These are phyloP conservation scores for Primulina tabacum DNA, from an alignment of 257 asterid genomes.

Conservation along the genomic window DNA sequence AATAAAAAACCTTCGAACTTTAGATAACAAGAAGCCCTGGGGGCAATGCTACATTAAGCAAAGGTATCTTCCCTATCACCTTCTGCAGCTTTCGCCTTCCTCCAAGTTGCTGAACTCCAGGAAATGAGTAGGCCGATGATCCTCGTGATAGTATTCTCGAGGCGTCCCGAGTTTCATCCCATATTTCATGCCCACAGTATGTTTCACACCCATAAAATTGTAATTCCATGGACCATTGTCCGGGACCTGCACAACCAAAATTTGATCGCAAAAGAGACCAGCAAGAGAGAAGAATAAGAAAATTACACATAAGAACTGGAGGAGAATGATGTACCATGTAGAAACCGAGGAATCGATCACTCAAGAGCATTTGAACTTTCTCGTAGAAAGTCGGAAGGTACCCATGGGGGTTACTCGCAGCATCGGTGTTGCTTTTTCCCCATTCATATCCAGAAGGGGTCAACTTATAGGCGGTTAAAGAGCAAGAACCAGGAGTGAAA, in stretches of 20 bases:
- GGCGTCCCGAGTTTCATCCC: constrained; percentile 88
- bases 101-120: constrained; percentile 93
- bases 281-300: not conserved
- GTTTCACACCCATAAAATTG: constrained; percentile 96
- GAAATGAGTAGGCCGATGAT: constrained; percentile 89
- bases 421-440: constrained; percentile 92
- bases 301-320: not conserved
- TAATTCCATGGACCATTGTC: constrained; percentile 97
- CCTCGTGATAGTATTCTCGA: constrained; percentile 85
- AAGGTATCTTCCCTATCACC: constrained; percentile 96
- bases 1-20: not conserved
- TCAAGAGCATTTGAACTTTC: constrained; percentile 95
- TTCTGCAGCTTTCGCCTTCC: constrained; percentile 87
- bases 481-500: constrained; percentile 97
- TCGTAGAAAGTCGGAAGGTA: constrained; percentile 92
- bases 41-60: constrained; percentile 29
- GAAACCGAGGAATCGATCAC: constrained; percentile 96
- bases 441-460: constrained; percentile 97
- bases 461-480: constrained; percentile 86
- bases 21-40: not conserved
- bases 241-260: constrained; percentile 51
- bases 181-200: constrained; percentile 75
- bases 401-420: constrained; percentile 89
- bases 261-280: not conserved
- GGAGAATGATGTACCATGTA: constrained; percentile 62